Base-by-base conservation (phyloP, 768 basidiomycete species). In the Candolleomyces aberdarensis region DNA sequence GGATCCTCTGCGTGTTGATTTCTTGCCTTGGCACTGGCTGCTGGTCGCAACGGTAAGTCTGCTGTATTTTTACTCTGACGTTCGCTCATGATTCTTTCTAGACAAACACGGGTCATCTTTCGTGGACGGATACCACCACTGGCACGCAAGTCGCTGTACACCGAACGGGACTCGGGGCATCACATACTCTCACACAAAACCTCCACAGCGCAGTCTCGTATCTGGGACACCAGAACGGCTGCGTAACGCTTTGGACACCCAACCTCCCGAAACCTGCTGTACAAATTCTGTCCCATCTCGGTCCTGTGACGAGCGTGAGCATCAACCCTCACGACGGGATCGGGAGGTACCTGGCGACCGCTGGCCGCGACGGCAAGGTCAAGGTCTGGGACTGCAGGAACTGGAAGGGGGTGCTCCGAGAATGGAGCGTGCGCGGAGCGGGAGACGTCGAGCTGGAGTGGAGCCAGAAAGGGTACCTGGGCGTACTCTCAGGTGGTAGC, bases 321-420 rank as follows among this genome's bases (percentile, higher is more conserved):
- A 83, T 97, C 5, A 96, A 98, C 72, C 88, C 91, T 0, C 92
- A 89, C 58, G 80, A 86, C 6, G 89, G 89, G 26, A 36, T 49
- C 0, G 96, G 96, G 0, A 72, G 94, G 32, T 96, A 97, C 67
- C 91, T 97, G 88, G 90, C 92, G 1, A 96, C 94, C 0, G 81
- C 89, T 1, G 96, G 96, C 0, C 79, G 87, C 63, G 97, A 99
- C 69, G 89, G 94, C 0, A 84, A 77, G 0, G 90, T 99, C 55
- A 98, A 98, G 68, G 81, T 98, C 1, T 99, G 97, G 97, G 97
- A 98, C 74, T 93, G 91, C 69, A 76, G 97, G 59, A 97, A 94
- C 76, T 98, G 95, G 95, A 94, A 91, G 64, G 90, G 91, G 8
- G 85, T 87, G 3, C 84, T 99, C 40, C 79, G 93, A 60, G 83